Conservation (phyloP, 345 rosid genomes). For the Anacardium occidentale region DNA sequence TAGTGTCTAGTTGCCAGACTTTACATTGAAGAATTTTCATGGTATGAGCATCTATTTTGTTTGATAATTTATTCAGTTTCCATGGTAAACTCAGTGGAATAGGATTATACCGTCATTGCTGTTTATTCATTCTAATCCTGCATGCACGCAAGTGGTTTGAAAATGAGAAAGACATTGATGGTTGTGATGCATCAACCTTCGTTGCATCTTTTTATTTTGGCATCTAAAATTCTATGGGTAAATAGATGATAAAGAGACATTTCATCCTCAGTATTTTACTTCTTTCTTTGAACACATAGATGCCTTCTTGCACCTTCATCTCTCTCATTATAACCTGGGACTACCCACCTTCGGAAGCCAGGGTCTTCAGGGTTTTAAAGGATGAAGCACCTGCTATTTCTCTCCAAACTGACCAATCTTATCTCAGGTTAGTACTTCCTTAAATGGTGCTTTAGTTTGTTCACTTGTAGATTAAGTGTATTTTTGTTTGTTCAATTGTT, state of each 20-base stretch:
- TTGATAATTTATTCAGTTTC: not conserved
- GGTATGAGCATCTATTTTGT: too few relatives aligned
- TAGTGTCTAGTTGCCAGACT: too few relatives aligned
- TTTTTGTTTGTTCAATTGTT: not conserved
- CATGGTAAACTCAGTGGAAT: not conserved
- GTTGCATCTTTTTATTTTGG: conserved; percentile 1
- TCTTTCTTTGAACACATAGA: too few relatives aligned
- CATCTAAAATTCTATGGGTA: not conserved
- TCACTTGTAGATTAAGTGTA: not conserved
- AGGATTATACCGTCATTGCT: not conserved
- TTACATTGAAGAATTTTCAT: too few relatives aligned
- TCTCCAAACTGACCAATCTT: conserved; percentile 19
- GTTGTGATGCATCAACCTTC: conserved; percentile 14
- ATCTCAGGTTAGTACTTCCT: conserved; percentile 14
- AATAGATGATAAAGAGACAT: not conserved
- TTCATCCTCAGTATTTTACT: not conserved
- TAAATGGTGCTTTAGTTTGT: not conserved
- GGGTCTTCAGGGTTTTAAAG: conserved; percentile 37
- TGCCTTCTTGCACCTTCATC: conserved; percentile 6
- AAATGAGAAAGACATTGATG: conserved; percentile 31
- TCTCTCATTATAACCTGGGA: conserved; percentile 3
- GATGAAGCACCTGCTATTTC: conserved; percentile 33
- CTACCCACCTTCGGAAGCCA: conserved; percentile 22
- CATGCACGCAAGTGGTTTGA: conserved; percentile 25
- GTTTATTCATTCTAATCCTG: not conserved